A percentile compares a stretch with the other conserved stretches of the same genome.
Evolutionary conservation across 2,329 filamentous ascomycete genomes (phyloP).

Genomic region (Epichloe sibirici): DNA sequence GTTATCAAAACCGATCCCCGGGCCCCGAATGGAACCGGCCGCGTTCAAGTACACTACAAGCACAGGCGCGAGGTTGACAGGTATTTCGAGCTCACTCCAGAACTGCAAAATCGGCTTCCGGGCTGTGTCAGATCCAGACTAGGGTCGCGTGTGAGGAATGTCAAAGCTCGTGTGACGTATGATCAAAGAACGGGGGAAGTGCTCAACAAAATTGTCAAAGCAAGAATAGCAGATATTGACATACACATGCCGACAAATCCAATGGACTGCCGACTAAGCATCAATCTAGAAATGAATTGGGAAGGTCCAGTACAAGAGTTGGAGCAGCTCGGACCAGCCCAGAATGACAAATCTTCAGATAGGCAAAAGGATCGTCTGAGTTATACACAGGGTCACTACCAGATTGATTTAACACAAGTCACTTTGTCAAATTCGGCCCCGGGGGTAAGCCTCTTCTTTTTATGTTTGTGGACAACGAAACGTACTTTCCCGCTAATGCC

Average conservation of each 20-base stretch:
- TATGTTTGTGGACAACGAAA: neutral
- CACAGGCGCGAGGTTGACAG: constrained; percentile 75
- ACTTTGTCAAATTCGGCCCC: constrained; percentile 31
- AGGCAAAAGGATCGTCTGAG: constrained; percentile 83
- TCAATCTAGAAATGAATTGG: constrained; percentile 89
- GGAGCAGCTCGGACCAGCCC: constrained; percentile 25
- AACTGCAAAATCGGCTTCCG: constrained; percentile 48
- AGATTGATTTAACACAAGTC: constrained; percentile 89
- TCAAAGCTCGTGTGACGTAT: constrained; percentile 52
- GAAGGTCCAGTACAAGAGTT: constrained; percentile 53
- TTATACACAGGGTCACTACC: constrained; percentile 78
- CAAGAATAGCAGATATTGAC: constrained; percentile 77
- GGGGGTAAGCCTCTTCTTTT: constrained; percentile 21
- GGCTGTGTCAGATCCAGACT: constrained; percentile 50
- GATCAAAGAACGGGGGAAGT: constrained; percentile 61
- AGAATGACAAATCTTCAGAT: constrained; percentile 36
- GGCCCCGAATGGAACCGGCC: constrained; percentile 30
- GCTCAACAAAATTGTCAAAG: constrained; percentile 80
- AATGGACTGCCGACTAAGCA: constrained; percentile 85
- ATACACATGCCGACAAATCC: constrained; percentile 64
- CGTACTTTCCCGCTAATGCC: constrained; percentile 3
- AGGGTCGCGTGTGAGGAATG: constrained; percentile 31
- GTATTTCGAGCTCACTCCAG: constrained; percentile 63
- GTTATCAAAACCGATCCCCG: constrained; percentile 46
- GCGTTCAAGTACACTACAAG: constrained; percentile 62